These are phyloP conservation scores for Amaranthus hypochondriacus DNA, from an alignment of 148 eudicot species.

Conservation along the genomic window DNA sequence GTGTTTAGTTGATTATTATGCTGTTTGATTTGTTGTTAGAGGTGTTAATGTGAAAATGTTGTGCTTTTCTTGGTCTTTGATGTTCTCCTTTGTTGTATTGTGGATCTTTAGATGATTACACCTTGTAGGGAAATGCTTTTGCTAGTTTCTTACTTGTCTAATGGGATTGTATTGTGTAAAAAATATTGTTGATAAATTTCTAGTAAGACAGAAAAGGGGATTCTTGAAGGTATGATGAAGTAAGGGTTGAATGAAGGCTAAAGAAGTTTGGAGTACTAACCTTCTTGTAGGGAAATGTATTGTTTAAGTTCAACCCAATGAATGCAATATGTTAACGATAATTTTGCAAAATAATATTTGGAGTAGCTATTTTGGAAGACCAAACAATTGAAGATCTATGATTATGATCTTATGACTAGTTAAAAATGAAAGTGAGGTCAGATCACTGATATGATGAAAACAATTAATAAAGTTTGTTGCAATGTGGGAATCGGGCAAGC, in stretches of 20 bases:
- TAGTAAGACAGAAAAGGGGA: not conserved
- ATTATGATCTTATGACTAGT: too few species aligned
- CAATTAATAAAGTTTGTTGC: too few species aligned
- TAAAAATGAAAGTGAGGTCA: too few species aligned
- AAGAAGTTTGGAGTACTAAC: not conserved
- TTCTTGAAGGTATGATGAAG: not conserved
- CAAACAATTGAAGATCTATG: too few species aligned
- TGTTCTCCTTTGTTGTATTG: not conserved
- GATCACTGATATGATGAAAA: too few species aligned
- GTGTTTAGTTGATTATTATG: constrained; percentile 5
- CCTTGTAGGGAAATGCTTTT: not conserved
- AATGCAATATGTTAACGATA: too few species aligned
- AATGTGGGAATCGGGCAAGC: too few species aligned
- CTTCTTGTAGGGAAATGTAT: too few species aligned
- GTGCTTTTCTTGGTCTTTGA: not conserved
- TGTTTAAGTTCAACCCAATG: too few species aligned
- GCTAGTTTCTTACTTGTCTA: not conserved
- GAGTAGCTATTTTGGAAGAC: too few species aligned
- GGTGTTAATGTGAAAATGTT: constrained; percentile 6
- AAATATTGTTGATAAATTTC: not conserved
- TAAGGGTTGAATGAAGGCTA: not conserved
- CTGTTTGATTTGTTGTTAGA: constrained; percentile 10
- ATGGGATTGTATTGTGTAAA: not conserved
- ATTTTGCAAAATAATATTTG: too few species aligned
- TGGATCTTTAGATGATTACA: not conserved